Evolutionary conservation across 441 rosid genomes (phyloP).

Genomic region (Monsonia emarginata): DNA sequence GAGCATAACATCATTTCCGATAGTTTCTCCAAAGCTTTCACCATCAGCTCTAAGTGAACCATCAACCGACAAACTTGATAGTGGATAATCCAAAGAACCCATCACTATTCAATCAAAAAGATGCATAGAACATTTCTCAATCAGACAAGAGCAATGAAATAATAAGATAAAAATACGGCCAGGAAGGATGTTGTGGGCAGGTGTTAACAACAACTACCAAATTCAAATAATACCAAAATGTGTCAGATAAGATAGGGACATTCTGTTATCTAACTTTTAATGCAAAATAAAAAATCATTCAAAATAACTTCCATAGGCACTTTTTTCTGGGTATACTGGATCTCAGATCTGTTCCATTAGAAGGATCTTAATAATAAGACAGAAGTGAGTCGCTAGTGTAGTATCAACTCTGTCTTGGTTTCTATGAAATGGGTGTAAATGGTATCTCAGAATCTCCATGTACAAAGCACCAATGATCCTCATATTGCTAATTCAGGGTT

Average conservation of each 20-base stretch:
- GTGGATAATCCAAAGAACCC: slow-evolving; percentile 83
- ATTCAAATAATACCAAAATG: not conserved
- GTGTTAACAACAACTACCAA: not conserved
- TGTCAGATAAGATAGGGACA: not conserved
- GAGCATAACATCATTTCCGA: slow-evolving; percentile 26
- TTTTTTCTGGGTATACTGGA: not conserved
- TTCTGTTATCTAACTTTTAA: not conserved
- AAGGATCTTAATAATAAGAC: not conserved
- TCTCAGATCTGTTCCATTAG: not conserved
- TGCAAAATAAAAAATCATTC: not conserved
- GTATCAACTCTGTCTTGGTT: not conserved
- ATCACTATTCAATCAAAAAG: slow-evolving; percentile 54
- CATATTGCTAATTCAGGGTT: not conserved
- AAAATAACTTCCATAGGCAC: not conserved
- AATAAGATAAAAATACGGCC: slow-evolving; percentile 1
- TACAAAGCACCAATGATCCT: not conserved
- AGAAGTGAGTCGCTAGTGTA: not conserved
- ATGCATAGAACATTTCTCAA: slow-evolving; percentile 7
- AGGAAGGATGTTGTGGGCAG: not conserved
- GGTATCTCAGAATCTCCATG: not conserved
- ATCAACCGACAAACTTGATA: slow-evolving; percentile 60
- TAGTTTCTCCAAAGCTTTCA: slow-evolving; percentile 51
- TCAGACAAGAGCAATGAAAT: not conserved
- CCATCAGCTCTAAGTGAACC: slow-evolving; percentile 81
- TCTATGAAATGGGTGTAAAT: not conserved